Conservation (phyloP, 306 rosid genomes). For the Leucaena leucocephala region DNA sequence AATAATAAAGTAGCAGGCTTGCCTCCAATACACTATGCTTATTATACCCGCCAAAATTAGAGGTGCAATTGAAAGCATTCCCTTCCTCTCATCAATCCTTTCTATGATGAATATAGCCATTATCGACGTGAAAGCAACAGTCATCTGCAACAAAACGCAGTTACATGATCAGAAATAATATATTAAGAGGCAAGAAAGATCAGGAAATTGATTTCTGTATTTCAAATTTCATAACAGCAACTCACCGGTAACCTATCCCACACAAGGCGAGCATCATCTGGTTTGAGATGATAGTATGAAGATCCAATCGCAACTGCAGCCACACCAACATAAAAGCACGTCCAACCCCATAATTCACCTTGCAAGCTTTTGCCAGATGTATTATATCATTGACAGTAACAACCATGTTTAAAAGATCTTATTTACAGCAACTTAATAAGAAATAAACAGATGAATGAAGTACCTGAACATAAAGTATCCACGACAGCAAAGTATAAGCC, state of each 20-base stretch:
- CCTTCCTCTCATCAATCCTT: slow-evolving; percentile 82
- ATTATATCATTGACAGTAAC: too few species aligned
- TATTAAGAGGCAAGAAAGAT: neutral
- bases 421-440: slow-evolving; percentile 3
- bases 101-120: slow-evolving; percentile 78
- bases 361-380: slow-evolving; percentile 52
- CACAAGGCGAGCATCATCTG: slow-evolving; percentile 79
- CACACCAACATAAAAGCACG: slow-evolving; percentile 70
- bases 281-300: slow-evolving; percentile 83
- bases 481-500: slow-evolving; percentile 65
- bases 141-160: slow-evolving; percentile 59
- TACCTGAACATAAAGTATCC: slow-evolving; percentile 65
- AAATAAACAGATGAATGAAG: neutral
- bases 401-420: neutral
- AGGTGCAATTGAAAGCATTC: slow-evolving; percentile 63
- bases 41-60: slow-evolving; percentile 60
- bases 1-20: slow-evolving; percentile 35
- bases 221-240: slow-evolving; percentile 7
- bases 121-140: slow-evolving; percentile 78
- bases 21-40: slow-evolving; percentile 85
- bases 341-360: slow-evolving; percentile 94
- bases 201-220: neutral
- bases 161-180: slow-evolving; percentile 24
- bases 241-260: slow-evolving; percentile 93
- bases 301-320: slow-evolving; percentile 82